Conservation (phyloP, 805 yeast genomes). For the Candida palmyrensis region DNA sequence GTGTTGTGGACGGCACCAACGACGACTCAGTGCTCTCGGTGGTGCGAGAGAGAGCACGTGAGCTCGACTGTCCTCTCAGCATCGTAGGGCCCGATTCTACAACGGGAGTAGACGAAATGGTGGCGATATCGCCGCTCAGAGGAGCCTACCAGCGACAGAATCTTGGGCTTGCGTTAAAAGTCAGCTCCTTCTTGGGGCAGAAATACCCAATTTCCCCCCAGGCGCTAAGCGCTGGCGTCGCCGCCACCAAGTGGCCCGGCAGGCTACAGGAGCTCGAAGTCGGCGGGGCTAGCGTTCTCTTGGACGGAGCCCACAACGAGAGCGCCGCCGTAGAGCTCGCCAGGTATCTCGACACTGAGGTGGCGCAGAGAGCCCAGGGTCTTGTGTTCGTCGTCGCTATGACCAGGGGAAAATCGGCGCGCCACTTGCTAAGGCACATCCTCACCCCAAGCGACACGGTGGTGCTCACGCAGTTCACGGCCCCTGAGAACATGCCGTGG, state of each 20-base stretch:
- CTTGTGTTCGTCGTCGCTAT: constrained; percentile 66
- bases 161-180: constrained; percentile 59
- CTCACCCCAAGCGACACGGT: constrained; percentile 50
- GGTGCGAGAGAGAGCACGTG: constrained; percentile 33
- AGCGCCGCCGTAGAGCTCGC: constrained; percentile 76
- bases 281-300: constrained; percentile 33
- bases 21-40: constrained; percentile 43
- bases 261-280: constrained; percentile 52
- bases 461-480: constrained; percentile 56
- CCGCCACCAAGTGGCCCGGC: constrained; percentile 75
- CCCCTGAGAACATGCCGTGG: constrained; percentile 95
- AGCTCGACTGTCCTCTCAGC: constrained; percentile 21
- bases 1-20: constrained; percentile 72
- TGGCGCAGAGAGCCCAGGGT: constrained; percentile 18
- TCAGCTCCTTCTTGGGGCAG: constrained; percentile 36
- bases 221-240: constrained; percentile 47
- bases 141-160: constrained; percentile 75
- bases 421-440: constrained; percentile 46
- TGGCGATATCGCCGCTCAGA: constrained; percentile 45
- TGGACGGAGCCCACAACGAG: constrained; percentile 94
- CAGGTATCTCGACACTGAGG: constrained; percentile 40
- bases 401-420: constrained; percentile 65
- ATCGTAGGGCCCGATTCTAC: constrained; percentile 14
- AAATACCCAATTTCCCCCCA: constrained; percentile 22
- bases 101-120: constrained; percentile 1